A percentile compares a stretch with the other conserved stretches of the same genome.
Evolutionary conservation across 83 land plant species (phyloP).

Genomic region (Isoetes engelmannii): DNA sequence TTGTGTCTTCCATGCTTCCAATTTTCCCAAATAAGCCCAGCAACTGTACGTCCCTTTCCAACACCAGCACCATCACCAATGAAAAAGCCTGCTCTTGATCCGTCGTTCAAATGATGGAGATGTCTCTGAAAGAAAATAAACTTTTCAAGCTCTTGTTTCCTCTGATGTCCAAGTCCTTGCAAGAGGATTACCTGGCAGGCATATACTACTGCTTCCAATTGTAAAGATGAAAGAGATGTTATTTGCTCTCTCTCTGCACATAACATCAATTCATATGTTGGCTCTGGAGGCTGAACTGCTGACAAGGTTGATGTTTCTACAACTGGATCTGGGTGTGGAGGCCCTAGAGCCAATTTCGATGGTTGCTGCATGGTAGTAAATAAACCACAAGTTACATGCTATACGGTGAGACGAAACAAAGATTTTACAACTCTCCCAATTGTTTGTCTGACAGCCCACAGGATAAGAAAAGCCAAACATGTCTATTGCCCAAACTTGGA

Average conservation of each 20-base stretch:
- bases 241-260: constrained; percentile 60
- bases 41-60: constrained; percentile 95
- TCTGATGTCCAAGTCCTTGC: neutral
- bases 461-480: too few relatives aligned
- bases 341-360: constrained; percentile 77
- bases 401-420: too few relatives aligned
- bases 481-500: too few relatives aligned
- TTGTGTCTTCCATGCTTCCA: constrained; percentile 85
- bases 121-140: constrained; percentile 67
- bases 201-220: constrained; percentile 88
- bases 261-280: constrained; percentile 64
- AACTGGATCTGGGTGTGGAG: constrained; percentile 94
- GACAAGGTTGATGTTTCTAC: constrained; percentile 96
- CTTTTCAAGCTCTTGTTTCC: too few relatives aligned
- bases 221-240: constrained; percentile 76
- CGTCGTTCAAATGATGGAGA: constrained; percentile 63
- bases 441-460: too few relatives aligned
- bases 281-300: constrained; percentile 96
- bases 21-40: constrained; percentile 96
- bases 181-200: constrained; percentile 78
- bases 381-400: too few relatives aligned
- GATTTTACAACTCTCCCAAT: too few relatives aligned
- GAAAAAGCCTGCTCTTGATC: constrained; percentile 91
- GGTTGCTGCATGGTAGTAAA: constrained; percentile 86
- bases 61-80: constrained; percentile 99